Evolutionary conservation across 257 asterid genomes (phyloP).

Genomic region (Salvia miltiorrhiza): DNA sequence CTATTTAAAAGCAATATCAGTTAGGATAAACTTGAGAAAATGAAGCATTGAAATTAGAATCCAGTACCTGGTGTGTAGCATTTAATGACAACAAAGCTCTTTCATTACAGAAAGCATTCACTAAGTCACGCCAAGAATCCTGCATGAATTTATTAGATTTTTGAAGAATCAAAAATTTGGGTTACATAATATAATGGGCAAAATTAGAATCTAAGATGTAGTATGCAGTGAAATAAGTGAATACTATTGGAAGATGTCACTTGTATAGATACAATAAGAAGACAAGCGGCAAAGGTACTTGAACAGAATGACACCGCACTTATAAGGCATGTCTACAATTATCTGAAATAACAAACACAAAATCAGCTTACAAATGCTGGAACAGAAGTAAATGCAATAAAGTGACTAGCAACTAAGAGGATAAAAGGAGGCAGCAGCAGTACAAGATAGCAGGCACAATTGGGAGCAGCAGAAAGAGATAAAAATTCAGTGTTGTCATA

Average conservation of each 20-base stretch:
- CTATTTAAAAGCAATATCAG: neutral
- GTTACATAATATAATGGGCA: neutral
- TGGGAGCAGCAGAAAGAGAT: neutral
- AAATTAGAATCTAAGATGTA: neutral
- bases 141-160: conserved; percentile 30
- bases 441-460: neutral
- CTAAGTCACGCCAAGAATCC: conserved; percentile 83
- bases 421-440: no score
- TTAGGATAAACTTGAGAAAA: neutral
- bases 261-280: no score
- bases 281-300: no score
- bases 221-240: neutral
- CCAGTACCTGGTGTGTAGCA: conserved; percentile 76
- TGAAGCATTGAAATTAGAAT: neutral
- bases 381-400: neutral
- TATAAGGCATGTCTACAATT: neutral
- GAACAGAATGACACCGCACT: neutral
- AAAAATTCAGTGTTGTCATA: neutral
- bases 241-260: neutral
- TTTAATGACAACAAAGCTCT: conserved; percentile 58
- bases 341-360: neutral
- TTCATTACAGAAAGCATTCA: conserved; percentile 76
- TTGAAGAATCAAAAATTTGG: conserved; percentile 3
- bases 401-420: neutral
- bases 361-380: neutral